Evolutionary conservation across 108 stramenopile species (phyloP).

Genomic region (Cyclostephanos tholiformis): DNA sequence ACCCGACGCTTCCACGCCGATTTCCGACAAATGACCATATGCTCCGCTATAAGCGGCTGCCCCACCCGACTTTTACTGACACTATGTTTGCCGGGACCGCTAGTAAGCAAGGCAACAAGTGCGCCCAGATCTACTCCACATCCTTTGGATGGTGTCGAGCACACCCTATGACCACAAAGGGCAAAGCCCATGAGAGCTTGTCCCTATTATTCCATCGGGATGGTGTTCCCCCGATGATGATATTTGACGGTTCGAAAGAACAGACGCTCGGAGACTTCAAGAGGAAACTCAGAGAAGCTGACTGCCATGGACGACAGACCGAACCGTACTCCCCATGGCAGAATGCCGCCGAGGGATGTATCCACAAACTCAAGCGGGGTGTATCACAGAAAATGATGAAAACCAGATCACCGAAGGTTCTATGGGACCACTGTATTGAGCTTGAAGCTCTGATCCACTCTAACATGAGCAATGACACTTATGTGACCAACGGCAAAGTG

Average conservation of each 20-base stretch:
- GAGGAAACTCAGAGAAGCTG: slow-evolving; percentile 23
- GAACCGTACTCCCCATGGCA: slow-evolving; percentile 38
- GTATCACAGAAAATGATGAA: slow-evolving; percentile 12
- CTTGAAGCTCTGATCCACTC: neutral
- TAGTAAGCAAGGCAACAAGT: slow-evolving; percentile 1
- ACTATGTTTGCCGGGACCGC: slow-evolving; percentile 3
- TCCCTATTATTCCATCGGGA: slow-evolving; percentile 14
- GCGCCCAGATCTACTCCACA: slow-evolving; percentile 17
- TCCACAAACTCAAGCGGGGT: slow-evolving; percentile 35
- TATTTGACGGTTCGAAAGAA: slow-evolving; percentile 41
- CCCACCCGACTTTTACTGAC: slow-evolving; percentile 1
- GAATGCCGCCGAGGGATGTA: slow-evolving; percentile 16
- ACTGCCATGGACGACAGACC: slow-evolving; percentile 14
- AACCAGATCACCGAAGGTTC: neutral
- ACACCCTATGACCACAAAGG: slow-evolving; percentile 22
- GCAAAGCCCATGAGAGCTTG: slow-evolving; percentile 11
- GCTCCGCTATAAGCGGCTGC: slow-evolving; percentile 19
- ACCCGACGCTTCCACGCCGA: neutral
- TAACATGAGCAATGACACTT: neutral
- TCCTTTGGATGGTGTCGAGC: slow-evolving; percentile 9
- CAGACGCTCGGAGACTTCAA: slow-evolving; percentile 13
- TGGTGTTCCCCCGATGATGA: slow-evolving; percentile 15
- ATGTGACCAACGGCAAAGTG: slow-evolving; percentile 10
- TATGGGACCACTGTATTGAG: slow-evolving; percentile 48
- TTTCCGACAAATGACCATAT: slow-evolving; percentile 17